These are phyloP conservation scores for Chrysanthemum lavandulifolium DNA, from an alignment of 129 eudicot species.

Conservation along the genomic window DNA sequence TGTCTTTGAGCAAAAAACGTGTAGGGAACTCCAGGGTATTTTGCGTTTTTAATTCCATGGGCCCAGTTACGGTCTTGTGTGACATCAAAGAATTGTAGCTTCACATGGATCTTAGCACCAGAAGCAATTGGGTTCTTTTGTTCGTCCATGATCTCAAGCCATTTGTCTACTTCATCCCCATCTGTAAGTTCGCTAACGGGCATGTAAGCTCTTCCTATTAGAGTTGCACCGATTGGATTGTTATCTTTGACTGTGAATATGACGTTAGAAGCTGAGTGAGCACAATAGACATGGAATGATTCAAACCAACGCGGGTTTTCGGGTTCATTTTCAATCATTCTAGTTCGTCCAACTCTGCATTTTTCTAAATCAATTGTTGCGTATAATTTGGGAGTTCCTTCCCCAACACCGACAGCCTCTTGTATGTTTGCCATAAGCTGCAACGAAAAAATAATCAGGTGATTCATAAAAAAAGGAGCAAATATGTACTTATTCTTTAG, in stretches of 20 bases:
- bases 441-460: slow-evolving; percentile 3
- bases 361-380: slow-evolving; percentile 73
- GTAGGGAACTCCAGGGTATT: slow-evolving; percentile 76
- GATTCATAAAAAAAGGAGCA: no score
- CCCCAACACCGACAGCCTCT: slow-evolving; percentile 71
- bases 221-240: slow-evolving; percentile 67
- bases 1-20: slow-evolving; percentile 63
- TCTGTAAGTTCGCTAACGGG: slow-evolving; percentile 55
- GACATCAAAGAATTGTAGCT: slow-evolving; percentile 62
- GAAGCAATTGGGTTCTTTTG: slow-evolving; percentile 44
- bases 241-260: slow-evolving; percentile 62
- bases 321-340: slow-evolving; percentile 62
- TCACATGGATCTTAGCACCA: slow-evolving; percentile 72
- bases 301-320: slow-evolving; percentile 70
- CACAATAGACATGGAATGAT: slow-evolving; percentile 76
- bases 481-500: no score
- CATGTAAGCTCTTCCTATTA: slow-evolving; percentile 66
- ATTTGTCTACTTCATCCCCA: slow-evolving; percentile 62
- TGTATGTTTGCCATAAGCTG: slow-evolving; percentile 61
- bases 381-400: slow-evolving; percentile 74
- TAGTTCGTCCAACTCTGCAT: slow-evolving; percentile 72
- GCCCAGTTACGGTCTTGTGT: slow-evolving; percentile 61
- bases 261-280: slow-evolving; percentile 55
- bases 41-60: slow-evolving; percentile 50
- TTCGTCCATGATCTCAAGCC: slow-evolving; percentile 65